Evolutionary conservation across 148 eudicot genomes (phyloP), one percentile per base, ranked within the genome.

Genomic region (Chenopodium quinoa): DNA sequence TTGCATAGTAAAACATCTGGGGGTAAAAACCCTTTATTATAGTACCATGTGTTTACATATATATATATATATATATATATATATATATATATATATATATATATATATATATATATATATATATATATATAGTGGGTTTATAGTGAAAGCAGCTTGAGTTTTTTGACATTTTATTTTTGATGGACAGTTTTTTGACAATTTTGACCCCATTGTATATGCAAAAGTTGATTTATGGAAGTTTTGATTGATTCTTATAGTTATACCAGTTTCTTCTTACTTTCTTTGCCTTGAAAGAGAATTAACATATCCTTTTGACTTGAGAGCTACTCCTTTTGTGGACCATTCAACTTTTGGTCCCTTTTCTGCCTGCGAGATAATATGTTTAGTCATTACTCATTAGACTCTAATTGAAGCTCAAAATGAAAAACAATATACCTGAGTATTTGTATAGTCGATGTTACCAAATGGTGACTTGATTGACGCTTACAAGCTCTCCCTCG

Each of bases 121-220:
- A 40, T 40, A 27, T 37, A 37, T 37, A 37, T 37, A 37, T 69
- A 79, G 65, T 56, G 70, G 71, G 62, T 73, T 68, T 75, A 77
- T 68, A 46, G 80, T 67, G 44, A 80, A 75, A 74, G 79, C 50
- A 72, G 50, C 56, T 69, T 20, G 71, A 20, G 65, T 65, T 37
- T 64, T 81, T 72, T 44, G 62, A 56, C 62, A 56, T 56, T 56
- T 56, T 17, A 40, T 40, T 40, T 54, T 56, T 14, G 14, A 14
- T 16, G 62, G 62, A 56, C 5, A 14, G 65, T 65, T 48, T 64
- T 56, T 81, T 72, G 47, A 71, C 23, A 29, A 29, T 82, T 82
- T 78, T 37, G 48, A 46, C 80, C 52, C 46, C 73, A 46, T 84
- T 84, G 86, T 84, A 84, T 71, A 80, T 80, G 81, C 83, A 76